phyloP scores from a whole-genome alignment of 2,329 filamentous ascomycete genomes.

The Ilyonectria mors-panacis region DNA sequence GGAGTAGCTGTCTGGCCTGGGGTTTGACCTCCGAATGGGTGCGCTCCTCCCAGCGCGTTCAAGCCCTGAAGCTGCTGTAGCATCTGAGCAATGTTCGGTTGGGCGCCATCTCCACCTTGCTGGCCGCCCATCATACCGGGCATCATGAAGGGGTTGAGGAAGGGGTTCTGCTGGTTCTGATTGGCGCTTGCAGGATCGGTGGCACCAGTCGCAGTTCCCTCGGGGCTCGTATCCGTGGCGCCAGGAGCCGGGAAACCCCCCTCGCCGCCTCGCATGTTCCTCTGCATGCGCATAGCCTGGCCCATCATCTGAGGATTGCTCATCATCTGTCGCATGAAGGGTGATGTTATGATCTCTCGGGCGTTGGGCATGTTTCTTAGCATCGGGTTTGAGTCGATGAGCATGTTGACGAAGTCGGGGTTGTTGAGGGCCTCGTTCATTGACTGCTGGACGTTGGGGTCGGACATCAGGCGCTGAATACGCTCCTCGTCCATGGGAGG shows the following conservation, averaged over 20 bases:
- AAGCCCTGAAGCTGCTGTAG: conserved; percentile 50
- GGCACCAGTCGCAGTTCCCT: conserved; percentile 53
- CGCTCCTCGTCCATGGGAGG: conserved; percentile 86
- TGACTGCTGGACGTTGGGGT: conserved; percentile 87
- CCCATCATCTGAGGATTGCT: conserved; percentile 89
- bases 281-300: conserved; percentile 86
- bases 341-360: conserved; percentile 88
- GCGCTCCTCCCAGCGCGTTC: conserved; percentile 50
- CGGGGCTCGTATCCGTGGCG: conserved; percentile 88
- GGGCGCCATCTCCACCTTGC: conserved; percentile 30
- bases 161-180: conserved; percentile 58
- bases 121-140: conserved; percentile 42
- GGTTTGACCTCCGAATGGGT: conserved; percentile 51
- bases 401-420: conserved; percentile 93
- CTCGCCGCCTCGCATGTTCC: conserved; percentile 72
- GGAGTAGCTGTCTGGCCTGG: conserved; percentile 49
- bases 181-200: conserved; percentile 50
- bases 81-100: conserved; percentile 38
- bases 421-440: conserved; percentile 98
- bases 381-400: conserved; percentile 93
- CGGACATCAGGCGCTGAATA: conserved; percentile 87
- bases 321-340: conserved; percentile 92
- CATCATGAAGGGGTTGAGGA: conserved; percentile 55
- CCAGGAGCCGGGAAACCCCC: conserved; percentile 89
- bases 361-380: conserved; percentile 81